phyloP scores from a whole-genome alignment of 2,329 filamentous ascomycete genomes.

The Plenodomus biglobosus region DNA sequence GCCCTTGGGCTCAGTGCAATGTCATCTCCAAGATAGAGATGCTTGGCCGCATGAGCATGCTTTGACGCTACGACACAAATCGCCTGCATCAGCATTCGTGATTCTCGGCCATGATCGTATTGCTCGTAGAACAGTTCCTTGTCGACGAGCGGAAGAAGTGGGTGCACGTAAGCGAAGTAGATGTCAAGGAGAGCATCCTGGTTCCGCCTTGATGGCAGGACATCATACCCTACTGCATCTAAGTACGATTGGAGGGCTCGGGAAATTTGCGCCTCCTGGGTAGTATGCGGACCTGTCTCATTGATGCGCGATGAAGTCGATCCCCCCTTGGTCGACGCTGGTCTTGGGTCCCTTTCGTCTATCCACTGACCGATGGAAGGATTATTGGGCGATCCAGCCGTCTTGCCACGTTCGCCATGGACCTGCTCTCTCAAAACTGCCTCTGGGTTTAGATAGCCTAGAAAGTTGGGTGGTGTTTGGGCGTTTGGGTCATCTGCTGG shows the following conservation, averaged over 20 bases:
- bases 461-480: conserved; percentile 46
- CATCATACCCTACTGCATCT: conserved; percentile 41
- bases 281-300: conserved; percentile 36
- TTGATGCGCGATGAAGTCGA: conserved; percentile 26
- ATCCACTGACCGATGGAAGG: conserved; percentile 43
- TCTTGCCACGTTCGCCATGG: conserved; percentile 36
- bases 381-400: conserved; percentile 32
- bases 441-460: conserved; percentile 52
- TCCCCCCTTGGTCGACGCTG: conserved; percentile 25
- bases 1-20: conserved; percentile 44
- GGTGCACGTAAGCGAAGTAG: conserved; percentile 51
- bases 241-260: conserved; percentile 42
- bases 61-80: conserved; percentile 54
- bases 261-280: conserved; percentile 36
- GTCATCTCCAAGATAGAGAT: conserved; percentile 44
- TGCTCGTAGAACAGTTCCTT: conserved; percentile 46
- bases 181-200: conserved; percentile 47
- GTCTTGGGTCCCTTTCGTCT: conserved; percentile 32
- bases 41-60: conserved; percentile 47
- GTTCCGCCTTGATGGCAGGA: conserved; percentile 39
- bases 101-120: conserved; percentile 40
- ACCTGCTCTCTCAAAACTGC: conserved; percentile 50
- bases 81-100: conserved; percentile 48
- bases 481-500: conserved; percentile 33
- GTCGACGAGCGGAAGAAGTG: conserved; percentile 51